Base-by-base conservation (phyloP, 345 rosid genomes). In the Populus pruinosa region DNA sequence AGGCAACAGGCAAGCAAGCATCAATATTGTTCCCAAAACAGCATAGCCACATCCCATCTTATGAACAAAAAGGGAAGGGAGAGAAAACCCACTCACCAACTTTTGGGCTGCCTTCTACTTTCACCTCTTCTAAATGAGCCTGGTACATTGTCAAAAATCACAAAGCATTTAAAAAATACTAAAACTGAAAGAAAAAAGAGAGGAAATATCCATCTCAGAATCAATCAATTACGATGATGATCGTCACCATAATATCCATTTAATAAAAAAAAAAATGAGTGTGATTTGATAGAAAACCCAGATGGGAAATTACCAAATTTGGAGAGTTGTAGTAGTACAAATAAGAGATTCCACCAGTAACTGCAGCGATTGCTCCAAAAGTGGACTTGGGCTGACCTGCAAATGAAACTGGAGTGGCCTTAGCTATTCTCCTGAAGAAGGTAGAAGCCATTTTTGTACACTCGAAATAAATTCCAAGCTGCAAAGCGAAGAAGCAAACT, bases 331-430 rank as follows among this genome's bases (percentile, higher is more conserved):
- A 75, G 81, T 76, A 81, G 88, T 85, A 93, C 79, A 86, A 81
- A 74, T 80, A 90, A 33, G 97, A 89, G 84, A 91, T 77, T 80
- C 99, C 99, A 16, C 92, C 97, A 78, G 98, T 90, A 70, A 87
- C 86, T 3, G 97, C 97, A 1, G 96, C 96, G 81, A 91, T 82
- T 6, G 94, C 95, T 16, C 92, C 90, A 31, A 87, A 71, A 18
- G 94, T 78, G 55, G 89, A 85, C 69, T 81, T 83, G 56, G 75
- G 21, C 67, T 86, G 92, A 71, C 85, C 84, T 73, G 90, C 73
- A 35, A 82, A 85, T 43, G 87, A 70, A 27, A 86, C 49, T 29
- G 94, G 86, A 38, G 82, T 59, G 69, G 91, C 83, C 72, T 61
- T 89, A 13, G 87, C 87, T 66, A 92, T 86, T 68, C 90, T 84